Evolutionary conservation across 352 stramenopile species (phyloP).

Genomic region (Phytophthora capsici): DNA sequence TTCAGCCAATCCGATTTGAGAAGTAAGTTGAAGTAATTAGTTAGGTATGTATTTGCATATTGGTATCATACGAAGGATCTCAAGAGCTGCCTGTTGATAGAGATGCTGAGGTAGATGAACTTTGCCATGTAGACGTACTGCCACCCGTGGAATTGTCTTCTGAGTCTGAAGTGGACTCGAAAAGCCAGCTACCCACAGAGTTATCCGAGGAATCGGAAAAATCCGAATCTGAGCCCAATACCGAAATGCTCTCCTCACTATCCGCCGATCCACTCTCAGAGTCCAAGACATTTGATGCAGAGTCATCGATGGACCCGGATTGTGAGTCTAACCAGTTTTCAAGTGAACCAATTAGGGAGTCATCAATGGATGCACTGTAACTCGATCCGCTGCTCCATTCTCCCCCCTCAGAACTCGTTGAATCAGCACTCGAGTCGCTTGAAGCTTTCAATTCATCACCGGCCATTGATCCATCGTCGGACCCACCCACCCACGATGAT

Average conservation of each 20-base stretch:
- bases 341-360: background rate
- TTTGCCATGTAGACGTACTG: slow-evolving; percentile 9
- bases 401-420: background rate
- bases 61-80: too few species aligned
- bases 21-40: background rate
- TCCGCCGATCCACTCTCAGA: slow-evolving; percentile 4
- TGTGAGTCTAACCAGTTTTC: slow-evolving; percentile 12
- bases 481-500: slow-evolving; percentile 5
- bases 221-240: slow-evolving; percentile 2
- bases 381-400: background rate
- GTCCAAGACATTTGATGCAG: background rate
- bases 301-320: background rate
- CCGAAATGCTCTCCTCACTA: background rate
- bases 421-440: background rate
- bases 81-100: slow-evolving; percentile 19
- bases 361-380: slow-evolving; percentile 3
- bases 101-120: slow-evolving; percentile 14
- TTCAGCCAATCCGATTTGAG: too few species aligned
- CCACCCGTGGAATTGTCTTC: background rate
- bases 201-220: slow-evolving; percentile 7
- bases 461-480: background rate
- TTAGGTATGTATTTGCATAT: too few species aligned
- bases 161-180: slow-evolving; percentile 5
- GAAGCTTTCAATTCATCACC: background rate
- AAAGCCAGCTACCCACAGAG: slow-evolving; percentile 7